Evolutionary conservation across 768 basidiomycete genomes (phyloP), one percentile per base, ranked within the genome.

Genomic region (Amanita brunnescens): DNA sequence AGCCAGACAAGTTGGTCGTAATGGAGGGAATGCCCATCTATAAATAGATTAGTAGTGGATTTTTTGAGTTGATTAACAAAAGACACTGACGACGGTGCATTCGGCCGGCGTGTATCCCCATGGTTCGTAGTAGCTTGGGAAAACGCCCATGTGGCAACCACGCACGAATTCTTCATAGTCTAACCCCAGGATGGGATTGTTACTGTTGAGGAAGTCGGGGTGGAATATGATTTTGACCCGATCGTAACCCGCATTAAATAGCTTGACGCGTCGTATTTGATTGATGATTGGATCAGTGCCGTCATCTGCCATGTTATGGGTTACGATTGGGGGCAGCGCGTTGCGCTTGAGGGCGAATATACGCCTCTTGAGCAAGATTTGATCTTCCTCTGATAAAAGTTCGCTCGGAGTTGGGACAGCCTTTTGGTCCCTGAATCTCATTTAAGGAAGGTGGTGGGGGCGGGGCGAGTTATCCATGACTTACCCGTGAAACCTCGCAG

Each of bases 131-230:
- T 97, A 98, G 57, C 87, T 91, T 2, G 96, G 95, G 79, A 99
- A 99, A 35, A 99, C 95, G 43, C 96, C 96, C 44, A 99, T 71
- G 73, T 99, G 96, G 63, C 95, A 97, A 1, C 96, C 96, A 56
- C 96, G 76, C 33, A 98, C 96, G 62, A 99, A 99, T 69, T 99
- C 96, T 67, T 99, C 96, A 65, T 99, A 99, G 64, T 99, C 96
- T 53, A 99, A 76, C 2, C 93, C 94, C 16, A 99, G 71, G 49
- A 98, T 96, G 0, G 96, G 96, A 70, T 98, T 97, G 70, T 94
- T 97, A 54, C 91, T 85, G 68, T 95, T 98, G 63, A 99, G 67
- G 72, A 99, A 99, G 66, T 98, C 95, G 1, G 95, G 95, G 67
- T 98, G 95, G 78, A 98, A 98, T 39, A 98, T 77, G 63, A 99